Evolutionary conservation across 768 basidiomycete genomes (phyloP), one percentile per base, ranked within the genome.

Genomic region (Suillus variegatus): DNA sequence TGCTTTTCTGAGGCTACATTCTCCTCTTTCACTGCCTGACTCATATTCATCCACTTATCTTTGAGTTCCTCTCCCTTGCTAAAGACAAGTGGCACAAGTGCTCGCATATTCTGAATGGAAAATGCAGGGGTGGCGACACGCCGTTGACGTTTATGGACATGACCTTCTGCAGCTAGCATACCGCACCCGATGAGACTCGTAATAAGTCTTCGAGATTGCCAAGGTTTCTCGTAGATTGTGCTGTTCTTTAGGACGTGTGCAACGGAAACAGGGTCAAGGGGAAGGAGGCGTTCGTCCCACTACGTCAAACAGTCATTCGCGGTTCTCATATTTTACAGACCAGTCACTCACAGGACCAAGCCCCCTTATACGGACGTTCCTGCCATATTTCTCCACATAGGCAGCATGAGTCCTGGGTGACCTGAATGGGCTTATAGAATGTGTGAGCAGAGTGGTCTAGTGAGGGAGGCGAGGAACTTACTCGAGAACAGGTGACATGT

Each of bases 231-330:
- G 72, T 93, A 95, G 44, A 88, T 80, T 47, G 83, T 81, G 16
- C 87, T 82, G 64, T 93, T 85, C 70, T 90, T 89, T 60, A 95
- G 79, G 46, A 97, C 83, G 71, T 96, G 88, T 13, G 83, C 76
- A 40, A 96, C 74, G 0, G 94, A 90, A 28, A 84, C 74, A 6
- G 94, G 92, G 72, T 97, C 95, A 51, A 94, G 81, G 0, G 93
- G 92, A 63, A 94, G 80, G 1, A 97, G 85, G 43, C 95, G 88
- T 49, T 87, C 82, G 66, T 91, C 92, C 86, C 88, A 91, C 92
- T 94, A 64, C 6, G 57, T 56, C 10, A 25, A 55, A 56, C 35
- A 38, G 28, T 36, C 44, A 49, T 43, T 36, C 28, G 49, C 32
- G 8, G n/a, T 3, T 28, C 51, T 61, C 28, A 13, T 22, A 14